Percentiles rank a stretch among this genome's conserved stretches.
Conservation (phyloP, 2,329 filamentous ascomycete genomes). For the Lasiodiplodia sp. region DNA sequence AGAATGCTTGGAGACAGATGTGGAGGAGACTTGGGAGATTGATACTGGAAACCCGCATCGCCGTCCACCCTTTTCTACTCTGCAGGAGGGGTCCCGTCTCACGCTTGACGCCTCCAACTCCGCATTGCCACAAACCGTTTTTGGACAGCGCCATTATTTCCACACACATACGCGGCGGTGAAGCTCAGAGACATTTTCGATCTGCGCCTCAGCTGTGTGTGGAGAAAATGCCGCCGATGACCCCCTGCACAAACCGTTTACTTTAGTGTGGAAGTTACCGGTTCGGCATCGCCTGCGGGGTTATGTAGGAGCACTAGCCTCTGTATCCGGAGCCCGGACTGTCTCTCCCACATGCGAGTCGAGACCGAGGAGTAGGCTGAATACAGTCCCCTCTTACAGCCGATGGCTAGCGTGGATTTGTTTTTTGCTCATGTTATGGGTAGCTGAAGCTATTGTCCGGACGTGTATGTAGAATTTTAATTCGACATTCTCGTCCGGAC, state of each 20-base stretch:
- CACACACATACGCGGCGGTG: not conserved
- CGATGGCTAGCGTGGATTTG: no score
- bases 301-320: not conserved
- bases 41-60: not conserved
- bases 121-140: not conserved
- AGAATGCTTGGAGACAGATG: not conserved
- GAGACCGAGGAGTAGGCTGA: not conserved
- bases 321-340: not conserved
- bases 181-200: conserved; percentile 15
- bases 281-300: not conserved
- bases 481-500: no score
- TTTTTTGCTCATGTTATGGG: no score
- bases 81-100: not conserved
- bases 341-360: not conserved
- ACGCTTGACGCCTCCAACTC: not conserved
- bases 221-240: not conserved
- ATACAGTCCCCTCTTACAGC: no score
- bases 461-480: no score
- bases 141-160: conserved; percentile 1
- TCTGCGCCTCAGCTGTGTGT: conserved; percentile 1
- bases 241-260: not conserved
- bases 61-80: not conserved
- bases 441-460: no score
- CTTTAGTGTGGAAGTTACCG: conserved; percentile 6
- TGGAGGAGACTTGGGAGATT: not conserved